phyloP scores from a whole-genome alignment of 2,329 filamentous ascomycete species.

The Zymoseptoria brevis region DNA sequence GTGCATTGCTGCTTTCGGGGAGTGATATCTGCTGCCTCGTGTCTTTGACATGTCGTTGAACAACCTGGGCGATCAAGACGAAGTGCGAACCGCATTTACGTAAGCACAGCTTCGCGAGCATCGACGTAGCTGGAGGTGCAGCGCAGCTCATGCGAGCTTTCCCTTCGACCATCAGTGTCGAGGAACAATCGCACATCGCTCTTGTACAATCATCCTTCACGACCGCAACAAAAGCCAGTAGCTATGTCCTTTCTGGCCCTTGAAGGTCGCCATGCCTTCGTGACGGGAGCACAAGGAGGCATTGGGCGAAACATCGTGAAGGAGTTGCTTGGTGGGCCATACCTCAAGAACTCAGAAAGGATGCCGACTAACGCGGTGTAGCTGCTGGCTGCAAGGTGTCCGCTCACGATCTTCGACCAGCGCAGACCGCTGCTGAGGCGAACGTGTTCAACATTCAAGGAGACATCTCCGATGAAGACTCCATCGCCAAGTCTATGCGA shows the following conservation, averaged over 20 bases:
- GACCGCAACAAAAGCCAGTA: not conserved
- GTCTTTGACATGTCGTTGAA: too few species aligned
- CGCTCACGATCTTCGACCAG: slow-evolving; percentile 41
- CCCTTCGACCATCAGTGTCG: not conserved
- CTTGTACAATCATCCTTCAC: not conserved
- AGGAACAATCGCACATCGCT: not conserved
- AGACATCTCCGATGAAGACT: slow-evolving; percentile 42
- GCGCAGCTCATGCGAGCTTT: not conserved
- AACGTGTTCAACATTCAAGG: slow-evolving; percentile 39
- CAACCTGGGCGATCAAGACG: too few species aligned
- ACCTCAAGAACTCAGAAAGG: not conserved
- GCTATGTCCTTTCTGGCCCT: slow-evolving; percentile 41
- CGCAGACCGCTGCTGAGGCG: slow-evolving; percentile 27
- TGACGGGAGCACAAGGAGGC: slow-evolving; percentile 46
- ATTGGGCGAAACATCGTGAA: slow-evolving; percentile 45
- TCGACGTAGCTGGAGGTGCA: not conserved
- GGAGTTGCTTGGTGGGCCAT: slow-evolving; percentile 45
- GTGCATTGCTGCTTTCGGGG: not conserved
- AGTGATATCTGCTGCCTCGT: not conserved
- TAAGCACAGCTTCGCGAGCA: not conserved
- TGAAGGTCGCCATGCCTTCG: slow-evolving; percentile 45
- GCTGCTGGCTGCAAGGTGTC: slow-evolving; percentile 49
- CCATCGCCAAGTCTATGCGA: slow-evolving; percentile 35
- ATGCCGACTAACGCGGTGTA: slow-evolving; percentile 19
- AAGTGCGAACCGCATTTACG: not conserved